Percentiles rank a stretch among this genome's conserved stretches.
phyloP scores from a whole-genome alignment of 371 early-diverging fungal species.

The Mucor racemosus region DNA sequence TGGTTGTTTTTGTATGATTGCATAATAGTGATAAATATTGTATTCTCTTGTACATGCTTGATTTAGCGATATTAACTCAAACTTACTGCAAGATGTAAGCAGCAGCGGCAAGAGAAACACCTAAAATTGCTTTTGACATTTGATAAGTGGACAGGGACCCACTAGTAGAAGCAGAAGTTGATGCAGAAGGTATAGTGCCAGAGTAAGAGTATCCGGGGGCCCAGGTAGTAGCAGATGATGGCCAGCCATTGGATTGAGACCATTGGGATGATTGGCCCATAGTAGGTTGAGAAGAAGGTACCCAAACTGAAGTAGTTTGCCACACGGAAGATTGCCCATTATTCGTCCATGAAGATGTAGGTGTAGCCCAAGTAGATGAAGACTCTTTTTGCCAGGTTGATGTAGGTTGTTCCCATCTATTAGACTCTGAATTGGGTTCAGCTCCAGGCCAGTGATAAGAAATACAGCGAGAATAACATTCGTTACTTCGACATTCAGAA shows the following conservation, averaged over 20 bases:
- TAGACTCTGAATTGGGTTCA: not conserved
- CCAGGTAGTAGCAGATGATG: not conserved
- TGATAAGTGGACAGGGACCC: not conserved
- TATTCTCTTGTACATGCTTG: not conserved
- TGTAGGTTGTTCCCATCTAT: not conserved
- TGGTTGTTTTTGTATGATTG: too few relatives aligned
- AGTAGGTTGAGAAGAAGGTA: not conserved
- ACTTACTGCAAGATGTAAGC: conserved; percentile 9
- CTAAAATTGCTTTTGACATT: conserved; percentile 11
- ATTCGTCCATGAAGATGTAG: conserved; percentile 3
- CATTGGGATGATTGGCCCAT: not conserved
- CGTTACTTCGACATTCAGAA: conserved; percentile 22
- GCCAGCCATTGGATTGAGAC: conserved; percentile 5
- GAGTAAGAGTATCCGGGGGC: not conserved
- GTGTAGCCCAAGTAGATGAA: not conserved
- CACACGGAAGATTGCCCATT: not conserved
- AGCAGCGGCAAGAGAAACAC: conserved; percentile 8
- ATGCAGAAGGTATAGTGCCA: not conserved
- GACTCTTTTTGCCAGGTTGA: conserved; percentile 5
- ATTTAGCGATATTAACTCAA: not conserved
- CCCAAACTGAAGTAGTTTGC: conserved; percentile 1
- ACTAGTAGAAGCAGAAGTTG: conserved; percentile 9
- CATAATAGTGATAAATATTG: too few relatives aligned
- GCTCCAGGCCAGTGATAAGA: conserved; percentile 42
- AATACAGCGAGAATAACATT: conserved; percentile 40